Evolutionary conservation across 495 filamentous ascomycete genomes (phyloP).

Genomic region (Amphirosellinia nigrospora): DNA sequence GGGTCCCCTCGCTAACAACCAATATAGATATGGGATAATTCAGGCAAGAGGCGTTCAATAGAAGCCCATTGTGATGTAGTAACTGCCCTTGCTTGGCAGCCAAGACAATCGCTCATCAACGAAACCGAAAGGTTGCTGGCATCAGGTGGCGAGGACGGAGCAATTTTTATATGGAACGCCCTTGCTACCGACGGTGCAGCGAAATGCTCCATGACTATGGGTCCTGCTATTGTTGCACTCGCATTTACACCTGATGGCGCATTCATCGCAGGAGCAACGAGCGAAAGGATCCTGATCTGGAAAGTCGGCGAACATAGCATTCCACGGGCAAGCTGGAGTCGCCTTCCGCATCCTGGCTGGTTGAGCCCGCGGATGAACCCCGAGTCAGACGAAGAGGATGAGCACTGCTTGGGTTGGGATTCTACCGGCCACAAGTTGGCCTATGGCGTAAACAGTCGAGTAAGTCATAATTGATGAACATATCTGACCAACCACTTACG

Average conservation of each 20-base stretch:
- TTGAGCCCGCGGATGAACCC: slow-evolving; percentile 53
- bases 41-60: slow-evolving; percentile 52
- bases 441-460: slow-evolving; percentile 72
- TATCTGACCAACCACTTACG: slow-evolving; percentile 24
- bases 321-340: slow-evolving; percentile 68
- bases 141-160: slow-evolving; percentile 64
- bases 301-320: slow-evolving; percentile 69
- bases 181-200: slow-evolving; percentile 59
- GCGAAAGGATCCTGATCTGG: slow-evolving; percentile 71
- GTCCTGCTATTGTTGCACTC: slow-evolving; percentile 63
- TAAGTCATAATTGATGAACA: slow-evolving; percentile 46
- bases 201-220: slow-evolving; percentile 64
- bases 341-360: slow-evolving; percentile 55
- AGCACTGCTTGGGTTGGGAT: slow-evolving; percentile 76
- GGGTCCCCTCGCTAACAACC: slow-evolving; percentile 25
- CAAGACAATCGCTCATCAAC: slow-evolving; percentile 37
- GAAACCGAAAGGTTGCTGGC: slow-evolving; percentile 58
- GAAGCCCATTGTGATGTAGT: slow-evolving; percentile 56
- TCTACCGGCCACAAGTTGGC: slow-evolving; percentile 75
- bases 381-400: slow-evolving; percentile 54
- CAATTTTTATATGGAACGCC: slow-evolving; percentile 72
- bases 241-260: slow-evolving; percentile 76
- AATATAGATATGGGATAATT: slow-evolving; percentile 57
- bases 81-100: slow-evolving; percentile 60
- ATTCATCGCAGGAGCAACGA: slow-evolving; percentile 71